phyloP scores from a whole-genome alignment of 768 basidiomycete genomes.

The Leccinum boreale region DNA sequence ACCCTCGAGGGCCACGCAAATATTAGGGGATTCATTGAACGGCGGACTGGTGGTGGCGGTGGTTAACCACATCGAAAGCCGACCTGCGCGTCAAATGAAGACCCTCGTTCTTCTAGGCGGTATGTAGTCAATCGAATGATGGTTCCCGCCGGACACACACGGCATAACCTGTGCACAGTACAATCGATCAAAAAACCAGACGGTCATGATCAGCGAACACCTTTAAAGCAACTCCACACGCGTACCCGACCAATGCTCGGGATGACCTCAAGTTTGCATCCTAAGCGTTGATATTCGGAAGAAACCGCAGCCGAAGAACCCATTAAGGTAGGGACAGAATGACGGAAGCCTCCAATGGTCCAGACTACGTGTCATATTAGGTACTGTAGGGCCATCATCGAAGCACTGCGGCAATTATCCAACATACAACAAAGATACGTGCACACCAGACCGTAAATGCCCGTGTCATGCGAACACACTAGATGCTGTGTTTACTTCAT shows the following conservation, averaged over 20 bases:
- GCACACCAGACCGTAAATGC: constrained; percentile 15
- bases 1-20: constrained; percentile 74
- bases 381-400: constrained; percentile 13
- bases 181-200: not conserved
- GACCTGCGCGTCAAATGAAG: not conserved
- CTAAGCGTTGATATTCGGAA: constrained; percentile 9
- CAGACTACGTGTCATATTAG: not conserved
- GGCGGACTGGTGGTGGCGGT: constrained; percentile 48
- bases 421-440: constrained; percentile 11
- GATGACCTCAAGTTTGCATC: constrained; percentile 6
- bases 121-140: constrained; percentile 6
- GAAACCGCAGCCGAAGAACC: not conserved
- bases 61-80: constrained; percentile 16
- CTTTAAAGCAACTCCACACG: not conserved
- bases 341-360: not conserved
- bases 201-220: constrained; percentile 14
- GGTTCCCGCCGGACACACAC: not conserved
- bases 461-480: constrained; percentile 13
- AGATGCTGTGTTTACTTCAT: constrained; percentile 18
- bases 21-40: constrained; percentile 77
- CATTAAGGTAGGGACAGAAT: not conserved
- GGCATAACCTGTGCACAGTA: not conserved
- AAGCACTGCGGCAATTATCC: constrained; percentile 11
- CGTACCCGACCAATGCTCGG: constrained; percentile 7
- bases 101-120: constrained; percentile 1